phyloP scores from a whole-genome alignment of 202 grass and related monocot genomes.

The Carex arenaria region DNA sequence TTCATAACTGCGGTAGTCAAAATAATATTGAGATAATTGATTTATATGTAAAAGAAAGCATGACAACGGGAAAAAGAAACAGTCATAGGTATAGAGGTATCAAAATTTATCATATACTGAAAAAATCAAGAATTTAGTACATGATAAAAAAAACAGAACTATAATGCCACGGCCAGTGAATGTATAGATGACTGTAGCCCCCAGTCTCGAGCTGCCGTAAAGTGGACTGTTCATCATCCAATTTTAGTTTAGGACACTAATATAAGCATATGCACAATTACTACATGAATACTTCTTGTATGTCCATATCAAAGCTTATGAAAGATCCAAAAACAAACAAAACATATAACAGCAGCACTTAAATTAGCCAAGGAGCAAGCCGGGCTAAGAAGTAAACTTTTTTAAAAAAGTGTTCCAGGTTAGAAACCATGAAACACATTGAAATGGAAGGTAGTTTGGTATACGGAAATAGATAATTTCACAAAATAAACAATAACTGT shows the following conservation, averaged over 20 bases:
- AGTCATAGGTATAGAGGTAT: not conserved
- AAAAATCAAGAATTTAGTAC: not conserved
- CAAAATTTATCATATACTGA: not conserved
- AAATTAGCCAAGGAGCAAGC: not conserved
- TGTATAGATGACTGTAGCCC: slow-evolving; percentile 20
- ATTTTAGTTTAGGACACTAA: slow-evolving; percentile 14
- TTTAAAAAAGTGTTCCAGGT: not conserved
- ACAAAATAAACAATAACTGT: not conserved
- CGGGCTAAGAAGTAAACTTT: not conserved
- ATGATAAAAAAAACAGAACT: not conserved
- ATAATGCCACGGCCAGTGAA: not conserved
- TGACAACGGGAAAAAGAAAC: not conserved
- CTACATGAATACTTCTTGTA: slow-evolving; percentile 6
- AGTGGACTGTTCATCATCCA: slow-evolving; percentile 27
- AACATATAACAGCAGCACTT: not conserved
- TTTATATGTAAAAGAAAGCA: not conserved
- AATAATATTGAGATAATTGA: not conserved
- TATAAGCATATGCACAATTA: slow-evolving; percentile 14
- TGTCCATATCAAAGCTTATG: not conserved
- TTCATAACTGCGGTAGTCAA: not conserved
- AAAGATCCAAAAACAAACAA: not conserved
- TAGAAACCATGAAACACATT: not conserved
- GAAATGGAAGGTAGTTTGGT: not conserved
- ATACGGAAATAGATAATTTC: not conserved
- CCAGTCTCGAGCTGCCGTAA: slow-evolving; percentile 15